Evolutionary conservation across 306 rosid species (phyloP).

Genomic region (Casuarina cunninghamiana): DNA sequence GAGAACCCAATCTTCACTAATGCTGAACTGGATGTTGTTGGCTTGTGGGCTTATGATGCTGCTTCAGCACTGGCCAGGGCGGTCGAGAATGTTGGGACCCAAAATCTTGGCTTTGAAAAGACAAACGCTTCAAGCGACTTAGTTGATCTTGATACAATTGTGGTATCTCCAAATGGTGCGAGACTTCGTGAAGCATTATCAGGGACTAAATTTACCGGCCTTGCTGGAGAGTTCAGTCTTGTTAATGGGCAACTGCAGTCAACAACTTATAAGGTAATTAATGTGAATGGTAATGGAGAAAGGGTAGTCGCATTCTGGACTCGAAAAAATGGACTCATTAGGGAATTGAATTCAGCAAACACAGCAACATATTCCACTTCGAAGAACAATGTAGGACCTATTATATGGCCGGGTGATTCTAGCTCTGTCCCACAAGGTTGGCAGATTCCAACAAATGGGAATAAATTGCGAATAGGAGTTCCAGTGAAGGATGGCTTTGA

Average conservation of each 20-base stretch:
- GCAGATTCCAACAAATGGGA: conserved; percentile 47
- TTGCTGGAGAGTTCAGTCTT: conserved; percentile 23
- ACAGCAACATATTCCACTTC: conserved; percentile 4
- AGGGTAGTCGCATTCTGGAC: conserved; percentile 57
- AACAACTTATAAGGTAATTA: conserved; percentile 26
- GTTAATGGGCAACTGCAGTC: conserved; percentile 25
- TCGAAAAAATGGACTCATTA: conserved; percentile 29
- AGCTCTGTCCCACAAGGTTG: conserved; percentile 43
- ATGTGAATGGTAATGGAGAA: conserved; percentile 43
- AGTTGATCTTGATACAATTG: conserved; percentile 39
- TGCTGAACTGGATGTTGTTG: conserved; percentile 29
- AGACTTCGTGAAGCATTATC: conserved; percentile 31
- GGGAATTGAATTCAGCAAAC: conserved; percentile 10
- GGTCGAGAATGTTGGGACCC: conserved; percentile 36
- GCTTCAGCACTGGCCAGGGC: conserved; percentile 59
- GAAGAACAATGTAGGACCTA: conserved; percentile 17
- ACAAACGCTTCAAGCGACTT: conserved; percentile 17
- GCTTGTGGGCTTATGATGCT: conserved; percentile 67
- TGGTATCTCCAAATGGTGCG: conserved; percentile 39
- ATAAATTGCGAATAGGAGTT: conserved; percentile 41
- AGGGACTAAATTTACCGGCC: conserved; percentile 7
- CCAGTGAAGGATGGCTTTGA: conserved; percentile 26
- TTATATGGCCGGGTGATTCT: conserved; percentile 65
- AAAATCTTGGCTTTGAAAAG: background rate
- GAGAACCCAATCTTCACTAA: conserved; percentile 32